Evolutionary conservation across 768 basidiomycete species (phyloP).

Genomic region (Rhodotorula diobovata): DNA sequence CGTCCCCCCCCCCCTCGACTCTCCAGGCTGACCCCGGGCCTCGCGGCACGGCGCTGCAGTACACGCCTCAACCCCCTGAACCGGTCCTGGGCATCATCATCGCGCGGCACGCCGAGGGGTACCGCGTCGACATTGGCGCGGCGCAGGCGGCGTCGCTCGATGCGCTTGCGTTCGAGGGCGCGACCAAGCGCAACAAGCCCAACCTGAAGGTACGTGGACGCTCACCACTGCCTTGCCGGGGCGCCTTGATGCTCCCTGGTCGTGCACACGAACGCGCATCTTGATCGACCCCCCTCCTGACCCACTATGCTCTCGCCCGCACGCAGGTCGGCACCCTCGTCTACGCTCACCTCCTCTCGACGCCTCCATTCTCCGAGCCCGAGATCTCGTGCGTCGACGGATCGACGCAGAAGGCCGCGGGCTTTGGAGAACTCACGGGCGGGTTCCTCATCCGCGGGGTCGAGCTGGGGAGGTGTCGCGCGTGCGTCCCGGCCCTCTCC

Average conservation of each 20-base stretch:
- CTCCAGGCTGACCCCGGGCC: not conserved
- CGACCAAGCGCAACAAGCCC: conserved; percentile 88
- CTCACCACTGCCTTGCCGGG: not conserved
- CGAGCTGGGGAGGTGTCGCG: conserved; percentile 77
- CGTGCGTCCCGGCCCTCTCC: conserved; percentile 54
- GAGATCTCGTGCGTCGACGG: conserved; percentile 96
- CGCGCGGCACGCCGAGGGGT: conserved; percentile 78
- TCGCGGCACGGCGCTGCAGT: conserved; percentile 6
- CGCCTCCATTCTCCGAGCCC: conserved; percentile 97
- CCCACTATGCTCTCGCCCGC: not conserved
- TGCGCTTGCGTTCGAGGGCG: conserved; percentile 89
- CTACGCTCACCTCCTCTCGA: conserved; percentile 85
- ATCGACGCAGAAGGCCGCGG: conserved; percentile 82
- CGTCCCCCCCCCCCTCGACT: not conserved
- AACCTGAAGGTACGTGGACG: conserved; percentile 68
- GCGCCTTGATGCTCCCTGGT: too few species aligned
- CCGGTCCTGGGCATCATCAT: conserved; percentile 78
- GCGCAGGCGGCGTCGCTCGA: conserved; percentile 81
- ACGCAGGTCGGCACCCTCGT: conserved; percentile 78
- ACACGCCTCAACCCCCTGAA: conserved; percentile 52
- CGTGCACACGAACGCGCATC: too few species aligned
- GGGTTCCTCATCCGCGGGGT: conserved; percentile 71
- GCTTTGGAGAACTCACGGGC: conserved; percentile 86
- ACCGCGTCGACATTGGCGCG: conserved; percentile 86
- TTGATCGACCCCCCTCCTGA: too few species aligned